phyloP scores from a whole-genome alignment of 2,329 filamentous ascomycete genomes.

The Aspergillus ustus region DNA sequence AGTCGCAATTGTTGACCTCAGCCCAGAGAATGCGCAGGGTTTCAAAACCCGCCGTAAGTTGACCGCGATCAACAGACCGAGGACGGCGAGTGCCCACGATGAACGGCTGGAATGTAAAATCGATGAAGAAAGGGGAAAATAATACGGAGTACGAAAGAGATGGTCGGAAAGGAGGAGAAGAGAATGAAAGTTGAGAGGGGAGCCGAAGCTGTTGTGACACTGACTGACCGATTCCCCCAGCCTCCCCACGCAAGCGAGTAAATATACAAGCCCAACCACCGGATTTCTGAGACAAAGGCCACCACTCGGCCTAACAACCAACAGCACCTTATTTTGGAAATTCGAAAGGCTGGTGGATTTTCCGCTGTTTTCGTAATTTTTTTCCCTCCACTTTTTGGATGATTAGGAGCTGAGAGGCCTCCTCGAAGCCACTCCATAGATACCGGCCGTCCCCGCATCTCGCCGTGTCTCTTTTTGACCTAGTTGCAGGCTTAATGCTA shows the following conservation, averaged over 20 bases:
- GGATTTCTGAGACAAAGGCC: constrained; percentile 33
- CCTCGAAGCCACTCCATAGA: neutral
- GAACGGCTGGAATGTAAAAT: constrained; percentile 23
- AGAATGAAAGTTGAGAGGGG: constrained; percentile 23
- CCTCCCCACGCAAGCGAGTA: constrained; percentile 29
- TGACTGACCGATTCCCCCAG: constrained; percentile 30
- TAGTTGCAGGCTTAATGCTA: neutral
- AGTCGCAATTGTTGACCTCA: constrained; percentile 14
- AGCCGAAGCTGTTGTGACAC: constrained; percentile 8
- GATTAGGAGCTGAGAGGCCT: neutral
- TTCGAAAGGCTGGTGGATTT: constrained; percentile 9
- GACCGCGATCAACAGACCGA: constrained; percentile 7
- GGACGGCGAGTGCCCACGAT: constrained; percentile 3
- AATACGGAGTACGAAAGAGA: constrained; percentile 10
- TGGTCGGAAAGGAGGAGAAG: constrained; percentile 21
- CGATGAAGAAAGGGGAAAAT: constrained; percentile 5
- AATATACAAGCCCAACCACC: constrained; percentile 39
- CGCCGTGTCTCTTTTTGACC: neutral
- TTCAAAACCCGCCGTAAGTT: constrained; percentile 4
- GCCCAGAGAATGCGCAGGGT: constrained; percentile 2
- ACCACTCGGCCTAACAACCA: constrained; percentile 19
- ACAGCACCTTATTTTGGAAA: constrained; percentile 8
- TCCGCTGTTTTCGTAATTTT: neutral
- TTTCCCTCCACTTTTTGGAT: neutral
- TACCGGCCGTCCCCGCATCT: constrained; percentile 13